Conservation (phyloP, 208 protist species). For the Balamuthia mandrillaris region DNA sequence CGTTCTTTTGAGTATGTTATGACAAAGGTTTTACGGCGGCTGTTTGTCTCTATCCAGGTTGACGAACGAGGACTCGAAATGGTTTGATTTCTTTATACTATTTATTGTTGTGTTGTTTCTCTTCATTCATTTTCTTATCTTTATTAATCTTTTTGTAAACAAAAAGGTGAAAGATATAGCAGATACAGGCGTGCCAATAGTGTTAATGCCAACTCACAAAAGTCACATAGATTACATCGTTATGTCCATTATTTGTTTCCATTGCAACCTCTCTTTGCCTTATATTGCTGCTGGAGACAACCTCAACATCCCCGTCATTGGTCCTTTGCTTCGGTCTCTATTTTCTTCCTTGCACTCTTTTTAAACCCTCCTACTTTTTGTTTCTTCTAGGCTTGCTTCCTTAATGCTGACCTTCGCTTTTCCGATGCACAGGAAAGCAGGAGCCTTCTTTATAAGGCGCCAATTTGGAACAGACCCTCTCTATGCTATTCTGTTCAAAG, state of each 20-base stretch:
- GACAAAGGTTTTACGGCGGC: not conserved
- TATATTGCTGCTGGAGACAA: constrained; percentile 54
- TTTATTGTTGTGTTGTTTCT: not conserved
- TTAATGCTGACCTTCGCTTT: not conserved
- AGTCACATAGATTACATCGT: constrained; percentile 60
- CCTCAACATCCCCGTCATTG: constrained; percentile 44
- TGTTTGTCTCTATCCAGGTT: constrained; percentile 16
- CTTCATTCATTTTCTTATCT: too few species aligned
- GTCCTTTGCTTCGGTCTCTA: not conserved
- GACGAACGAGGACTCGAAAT: not conserved
- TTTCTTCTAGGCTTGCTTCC: not conserved
- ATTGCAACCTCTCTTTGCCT: constrained; percentile 43
- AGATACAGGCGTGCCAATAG: constrained; percentile 11
- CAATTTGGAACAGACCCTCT: constrained; percentile 46
- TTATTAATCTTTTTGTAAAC: not conserved
- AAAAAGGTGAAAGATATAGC: not conserved
- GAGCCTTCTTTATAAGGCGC: constrained; percentile 60
- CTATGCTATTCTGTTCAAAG: constrained; percentile 44
- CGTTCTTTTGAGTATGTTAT: not conserved
- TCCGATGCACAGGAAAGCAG: not conserved
- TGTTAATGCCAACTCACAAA: constrained; percentile 60
- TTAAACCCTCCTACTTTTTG: too few species aligned
- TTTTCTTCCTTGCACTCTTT: too few species aligned
- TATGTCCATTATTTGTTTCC: constrained; percentile 48
- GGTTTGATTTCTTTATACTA: too few species aligned